Evolutionary conservation across 805 yeast genomes (phyloP).

Genomic region (Saturnispora diversa): DNA sequence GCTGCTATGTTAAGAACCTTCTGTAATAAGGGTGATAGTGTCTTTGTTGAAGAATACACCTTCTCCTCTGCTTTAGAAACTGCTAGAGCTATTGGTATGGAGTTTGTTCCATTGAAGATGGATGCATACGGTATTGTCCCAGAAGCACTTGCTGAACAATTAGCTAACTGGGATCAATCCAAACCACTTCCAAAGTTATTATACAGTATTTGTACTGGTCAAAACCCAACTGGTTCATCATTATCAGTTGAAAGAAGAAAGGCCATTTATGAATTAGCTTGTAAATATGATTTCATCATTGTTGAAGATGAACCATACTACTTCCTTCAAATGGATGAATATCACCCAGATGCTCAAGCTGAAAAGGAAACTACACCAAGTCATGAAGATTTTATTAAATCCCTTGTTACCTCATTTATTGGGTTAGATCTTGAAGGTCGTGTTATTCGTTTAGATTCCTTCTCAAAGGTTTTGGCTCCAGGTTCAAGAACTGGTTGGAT

Average conservation of each 20-base stretch:
- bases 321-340: constrained; percentile 86
- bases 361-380: constrained; percentile 24
- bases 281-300: constrained; percentile 77
- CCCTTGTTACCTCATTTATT: constrained; percentile 68
- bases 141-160: constrained; percentile 42
- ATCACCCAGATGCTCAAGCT: constrained; percentile 39
- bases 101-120: constrained; percentile 58
- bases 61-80: constrained; percentile 70
- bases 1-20: constrained; percentile 68
- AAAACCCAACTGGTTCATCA: constrained; percentile 94
- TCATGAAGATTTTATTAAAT: constrained; percentile 59
- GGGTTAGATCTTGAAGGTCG: constrained; percentile 80
- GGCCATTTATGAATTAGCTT: constrained; percentile 67
- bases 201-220: constrained; percentile 93
- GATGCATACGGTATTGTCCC: constrained; percentile 61
- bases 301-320: constrained; percentile 97
- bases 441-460: constrained; percentile 81
- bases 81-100: constrained; percentile 52
- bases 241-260: constrained; percentile 69
- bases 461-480: constrained; percentile 88
- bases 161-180: constrained; percentile 51
- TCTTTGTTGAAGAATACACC: constrained; percentile 69
- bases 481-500: constrained; percentile 89
- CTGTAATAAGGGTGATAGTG: constrained; percentile 50
- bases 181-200: constrained; percentile 68